A percentile compares a stretch with the other conserved stretches of the same genome.
These are phyloP conservation scores for Sclerotinia spermophila DNA, from an alignment of 2,329 filamentous ascomycete genomes.

Conservation along the genomic window DNA sequence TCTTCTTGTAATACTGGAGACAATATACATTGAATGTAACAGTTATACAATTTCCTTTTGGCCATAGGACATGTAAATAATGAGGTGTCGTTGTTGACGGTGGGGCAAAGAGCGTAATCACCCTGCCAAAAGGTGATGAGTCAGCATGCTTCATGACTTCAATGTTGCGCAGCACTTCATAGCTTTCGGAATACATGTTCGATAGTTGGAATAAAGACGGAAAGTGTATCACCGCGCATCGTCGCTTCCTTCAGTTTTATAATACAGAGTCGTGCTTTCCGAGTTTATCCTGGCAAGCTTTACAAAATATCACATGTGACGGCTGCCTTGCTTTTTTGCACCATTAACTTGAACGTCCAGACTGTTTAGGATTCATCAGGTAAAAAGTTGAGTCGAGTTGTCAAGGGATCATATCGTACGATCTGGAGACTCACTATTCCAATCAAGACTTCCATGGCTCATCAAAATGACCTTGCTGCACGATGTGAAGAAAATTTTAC, in stretches of 20 bases:
- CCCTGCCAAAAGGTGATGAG: not conserved
- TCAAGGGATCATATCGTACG: not conserved
- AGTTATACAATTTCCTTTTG: rapidly evolving
- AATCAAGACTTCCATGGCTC: not conserved
- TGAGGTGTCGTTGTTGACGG: not conserved
- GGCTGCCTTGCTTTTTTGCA: not conserved
- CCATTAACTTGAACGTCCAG: not conserved
- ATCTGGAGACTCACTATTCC: not conserved
- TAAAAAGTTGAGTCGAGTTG: not conserved
- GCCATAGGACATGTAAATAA: not conserved
- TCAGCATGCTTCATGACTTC: conserved; percentile 1
- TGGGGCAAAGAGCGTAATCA: not conserved
- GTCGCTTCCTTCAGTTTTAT: not conserved
- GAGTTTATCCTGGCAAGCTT: not conserved
- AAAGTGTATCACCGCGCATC: rapidly evolving
- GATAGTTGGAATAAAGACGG: no score
- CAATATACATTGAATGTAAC: not conserved
- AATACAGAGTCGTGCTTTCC: not conserved
- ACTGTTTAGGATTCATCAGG: not conserved
- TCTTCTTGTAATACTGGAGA: not conserved
- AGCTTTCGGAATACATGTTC: not conserved
- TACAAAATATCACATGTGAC: not conserved
- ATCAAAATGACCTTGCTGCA: not conserved
- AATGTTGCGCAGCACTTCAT: not conserved
- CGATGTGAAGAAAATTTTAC: not conserved